These are phyloP conservation scores for Russula earlei DNA, from an alignment of 768 basidiomycete genomes.

Conservation along the genomic window DNA sequence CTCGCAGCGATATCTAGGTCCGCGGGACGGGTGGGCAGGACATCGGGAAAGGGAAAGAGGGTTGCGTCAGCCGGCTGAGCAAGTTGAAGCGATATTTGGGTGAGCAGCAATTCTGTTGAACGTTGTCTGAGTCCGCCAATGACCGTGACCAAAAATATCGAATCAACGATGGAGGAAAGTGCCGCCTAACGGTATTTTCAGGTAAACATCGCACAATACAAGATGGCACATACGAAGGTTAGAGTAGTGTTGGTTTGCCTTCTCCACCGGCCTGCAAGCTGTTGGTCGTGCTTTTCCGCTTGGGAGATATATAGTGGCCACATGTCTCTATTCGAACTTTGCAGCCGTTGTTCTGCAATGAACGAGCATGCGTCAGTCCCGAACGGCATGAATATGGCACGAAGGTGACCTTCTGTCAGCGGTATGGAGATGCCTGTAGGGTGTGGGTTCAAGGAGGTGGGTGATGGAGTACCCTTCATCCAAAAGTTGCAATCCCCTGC, in stretches of 20 bases:
- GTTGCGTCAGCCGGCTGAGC: neutral
- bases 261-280: slow-evolving; percentile 4
- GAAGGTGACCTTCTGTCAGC: neutral
- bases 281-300: neutral
- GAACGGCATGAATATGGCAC: neutral
- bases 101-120: neutral
- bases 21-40: neutral
- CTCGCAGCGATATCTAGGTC: neutral
- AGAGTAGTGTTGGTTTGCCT: neutral
- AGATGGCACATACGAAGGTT: neutral
- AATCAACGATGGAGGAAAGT: slow-evolving; percentile 2
- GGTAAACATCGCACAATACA: neutral
- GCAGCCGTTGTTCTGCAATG: neutral
- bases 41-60: neutral
- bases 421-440: neutral
- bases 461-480: neutral
- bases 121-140: neutral
- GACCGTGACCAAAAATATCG: neutral
- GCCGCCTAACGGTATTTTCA: neutral
- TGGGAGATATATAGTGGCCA: slow-evolving; percentile 1
- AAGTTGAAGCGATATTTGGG: slow-evolving; percentile 8
- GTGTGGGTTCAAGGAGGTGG: neutral
- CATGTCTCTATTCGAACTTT: neutral
- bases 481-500: neutral
- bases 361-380: neutral